Conservation (phyloP, 1,284 basidiomycete species). For the Thelephora terrestris region DNA sequence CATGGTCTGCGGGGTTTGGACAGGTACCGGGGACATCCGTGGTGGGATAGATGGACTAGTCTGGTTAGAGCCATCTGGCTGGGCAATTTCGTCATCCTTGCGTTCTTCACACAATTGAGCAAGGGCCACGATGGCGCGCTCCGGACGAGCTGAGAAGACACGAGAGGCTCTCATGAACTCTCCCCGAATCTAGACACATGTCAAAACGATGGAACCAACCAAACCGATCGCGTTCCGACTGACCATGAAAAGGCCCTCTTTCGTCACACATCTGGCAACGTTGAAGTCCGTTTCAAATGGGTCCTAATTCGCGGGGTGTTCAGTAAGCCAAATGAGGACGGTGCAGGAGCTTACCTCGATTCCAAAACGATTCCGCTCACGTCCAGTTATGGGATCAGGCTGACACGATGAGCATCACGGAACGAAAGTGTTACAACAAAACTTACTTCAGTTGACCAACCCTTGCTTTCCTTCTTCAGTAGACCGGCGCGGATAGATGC, state of each 20-base stretch:
- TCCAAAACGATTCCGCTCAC: slow-evolving; percentile 87
- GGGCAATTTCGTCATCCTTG: slow-evolving; percentile 44
- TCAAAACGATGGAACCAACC: neutral
- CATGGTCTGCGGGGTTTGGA: slow-evolving; percentile 60
- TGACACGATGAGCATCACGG: slow-evolving; percentile 5
- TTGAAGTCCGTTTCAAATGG: slow-evolving; percentile 96
- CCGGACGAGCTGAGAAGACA: slow-evolving; percentile 69
- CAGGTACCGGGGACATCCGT: slow-evolving; percentile 45
- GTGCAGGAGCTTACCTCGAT: slow-evolving; percentile 62
- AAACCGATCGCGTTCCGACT: slow-evolving; percentile 16
- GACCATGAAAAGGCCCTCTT: slow-evolving; percentile 91
- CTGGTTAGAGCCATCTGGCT: slow-evolving; percentile 24
- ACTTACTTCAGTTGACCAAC: slow-evolving; percentile 87
- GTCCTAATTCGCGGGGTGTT: slow-evolving; percentile 45
- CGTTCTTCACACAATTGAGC: slow-evolving; percentile 80
- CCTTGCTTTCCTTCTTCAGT: slow-evolving; percentile 84
- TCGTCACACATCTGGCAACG: slow-evolving; percentile 92
- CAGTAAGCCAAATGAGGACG: neutral
- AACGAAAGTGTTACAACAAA: neutral
- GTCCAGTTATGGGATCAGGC: slow-evolving; percentile 57
- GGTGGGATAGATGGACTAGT: slow-evolving; percentile 43
- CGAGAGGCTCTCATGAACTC: slow-evolving; percentile 96
- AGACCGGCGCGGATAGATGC: slow-evolving; percentile 87
- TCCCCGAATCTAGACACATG: slow-evolving; percentile 76
- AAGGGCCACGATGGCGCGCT: slow-evolving; percentile 71